phyloP scores from a whole-genome alignment of 2,329 filamentous ascomycete genomes.

The Xylariales sp. region DNA sequence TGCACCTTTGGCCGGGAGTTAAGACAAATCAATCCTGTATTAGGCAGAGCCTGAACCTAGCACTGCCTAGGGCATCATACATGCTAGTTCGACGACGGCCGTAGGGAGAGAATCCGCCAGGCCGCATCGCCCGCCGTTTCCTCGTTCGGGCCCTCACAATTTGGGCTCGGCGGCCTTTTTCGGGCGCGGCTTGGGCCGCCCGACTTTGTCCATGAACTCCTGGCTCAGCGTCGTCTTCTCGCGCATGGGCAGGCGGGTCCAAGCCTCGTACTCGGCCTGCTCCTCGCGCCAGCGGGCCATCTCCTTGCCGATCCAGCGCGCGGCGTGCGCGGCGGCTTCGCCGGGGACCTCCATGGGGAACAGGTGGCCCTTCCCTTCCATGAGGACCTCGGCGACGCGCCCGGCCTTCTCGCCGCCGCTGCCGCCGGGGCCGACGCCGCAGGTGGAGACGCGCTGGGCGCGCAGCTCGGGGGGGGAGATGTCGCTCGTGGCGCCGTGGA shows the following conservation, averaged over 20 bases:
- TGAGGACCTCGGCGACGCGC: constrained; percentile 72
- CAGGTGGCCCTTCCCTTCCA: constrained; percentile 78
- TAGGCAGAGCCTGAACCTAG: background rate
- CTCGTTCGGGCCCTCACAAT: constrained; percentile 30
- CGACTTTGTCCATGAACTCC: constrained; percentile 67
- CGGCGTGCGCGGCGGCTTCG: constrained; percentile 71
- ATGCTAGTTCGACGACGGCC: background rate
- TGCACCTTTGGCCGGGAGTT: background rate
- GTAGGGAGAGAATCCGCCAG: background rate
- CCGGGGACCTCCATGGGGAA: constrained; percentile 83
- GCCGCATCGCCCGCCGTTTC: background rate
- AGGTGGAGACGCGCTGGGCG: constrained; percentile 70
- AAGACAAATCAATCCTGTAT: background rate
- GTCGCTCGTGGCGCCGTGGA: constrained; percentile 72
- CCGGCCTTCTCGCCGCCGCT: constrained; percentile 73
- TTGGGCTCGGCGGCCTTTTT: constrained; percentile 40
- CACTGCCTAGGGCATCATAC: background rate
- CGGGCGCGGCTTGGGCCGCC: constrained; percentile 38
- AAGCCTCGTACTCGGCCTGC: constrained; percentile 67
- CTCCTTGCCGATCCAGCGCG: constrained; percentile 68
- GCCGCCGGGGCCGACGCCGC: constrained; percentile 74
- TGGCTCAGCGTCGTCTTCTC: constrained; percentile 69
- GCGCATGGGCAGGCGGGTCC: constrained; percentile 60
- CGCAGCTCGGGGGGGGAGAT: constrained; percentile 64
- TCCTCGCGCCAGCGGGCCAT: constrained; percentile 67